These are phyloP conservation scores for Leccinum olivaceopallidum DNA, from an alignment of 768 basidiomycete species.

Conservation along the genomic window DNA sequence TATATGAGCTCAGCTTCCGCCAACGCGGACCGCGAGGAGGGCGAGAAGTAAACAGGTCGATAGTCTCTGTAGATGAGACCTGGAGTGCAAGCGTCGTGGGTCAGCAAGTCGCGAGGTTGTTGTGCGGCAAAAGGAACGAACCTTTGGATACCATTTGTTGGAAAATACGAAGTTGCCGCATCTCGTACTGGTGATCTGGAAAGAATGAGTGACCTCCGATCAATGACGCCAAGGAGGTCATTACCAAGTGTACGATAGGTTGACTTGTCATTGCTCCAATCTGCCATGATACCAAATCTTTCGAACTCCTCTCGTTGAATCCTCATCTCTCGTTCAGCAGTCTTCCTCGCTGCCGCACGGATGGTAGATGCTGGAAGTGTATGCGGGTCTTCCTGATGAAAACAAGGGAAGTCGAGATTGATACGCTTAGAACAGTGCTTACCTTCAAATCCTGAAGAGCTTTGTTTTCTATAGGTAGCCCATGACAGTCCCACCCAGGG, in stretches of 20 bases:
- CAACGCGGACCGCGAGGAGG: conserved; percentile 89
- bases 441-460: conserved; percentile 78
- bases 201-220: not conserved
- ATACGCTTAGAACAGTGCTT: conserved; percentile 18
- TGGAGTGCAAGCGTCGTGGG: conserved; percentile 23
- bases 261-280: conserved; percentile 62
- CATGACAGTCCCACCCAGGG: conserved; percentile 99
- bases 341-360: conserved; percentile 66
- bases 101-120: not conserved
- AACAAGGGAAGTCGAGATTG: not conserved
- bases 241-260: conserved; percentile 88
- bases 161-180: conserved; percentile 84
- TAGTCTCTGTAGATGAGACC: conserved; percentile 84
- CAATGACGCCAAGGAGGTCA: conserved; percentile 3
- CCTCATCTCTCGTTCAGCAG: conserved; percentile 71
- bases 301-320: conserved; percentile 80
- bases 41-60: conserved; percentile 93
- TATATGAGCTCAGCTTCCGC: conserved; percentile 95
- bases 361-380: conserved; percentile 60
- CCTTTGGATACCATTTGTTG: conserved; percentile 87
- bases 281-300: conserved; percentile 87
- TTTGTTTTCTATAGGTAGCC: conserved; percentile 95
- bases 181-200: conserved; percentile 83
- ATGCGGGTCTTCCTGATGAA: conserved; percentile 52
- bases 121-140: conserved; percentile 21